Conservation (phyloP, 345 rosid species). For the Heritiera littoralis region DNA sequence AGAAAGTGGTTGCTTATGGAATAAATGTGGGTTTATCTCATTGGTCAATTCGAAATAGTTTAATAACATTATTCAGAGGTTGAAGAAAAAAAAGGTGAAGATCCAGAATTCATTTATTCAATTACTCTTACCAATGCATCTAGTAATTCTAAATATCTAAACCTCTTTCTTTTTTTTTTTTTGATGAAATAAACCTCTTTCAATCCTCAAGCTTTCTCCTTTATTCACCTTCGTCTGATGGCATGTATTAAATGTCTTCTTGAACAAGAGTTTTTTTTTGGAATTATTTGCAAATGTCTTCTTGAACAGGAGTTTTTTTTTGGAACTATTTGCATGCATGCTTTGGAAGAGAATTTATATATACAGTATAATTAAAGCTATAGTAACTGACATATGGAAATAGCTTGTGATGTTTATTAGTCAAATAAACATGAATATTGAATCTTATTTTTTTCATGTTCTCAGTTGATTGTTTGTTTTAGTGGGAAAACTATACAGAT, state of each 20-base stretch:
- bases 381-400: not conserved
- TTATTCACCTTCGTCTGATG: not conserved
- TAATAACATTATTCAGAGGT: not conserved
- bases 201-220: constrained; percentile 19
- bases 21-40: constrained; percentile 28
- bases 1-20: constrained; percentile 31
- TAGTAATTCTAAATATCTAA: constrained; percentile 40
- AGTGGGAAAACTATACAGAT: no score
- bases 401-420: not conserved
- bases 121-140: constrained; percentile 44
- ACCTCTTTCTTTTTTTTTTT: no score
- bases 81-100: constrained; percentile 6
- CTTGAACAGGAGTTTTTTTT: not conserved
- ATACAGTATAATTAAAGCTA: no score
- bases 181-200: not conserved
- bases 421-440: not conserved
- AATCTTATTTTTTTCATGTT: not conserved
- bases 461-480: not conserved
- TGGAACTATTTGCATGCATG: not conserved
- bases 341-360: not conserved
- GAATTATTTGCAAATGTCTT: constrained; percentile 1
- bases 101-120: constrained; percentile 34
- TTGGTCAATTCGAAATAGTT: constrained; percentile 23
- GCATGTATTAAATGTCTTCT: not conserved
- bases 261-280: not conserved